phyloP scores from a whole-genome alignment of 2,329 filamentous ascomycete genomes.

The Immersiporthe knoxdaviesiana region DNA sequence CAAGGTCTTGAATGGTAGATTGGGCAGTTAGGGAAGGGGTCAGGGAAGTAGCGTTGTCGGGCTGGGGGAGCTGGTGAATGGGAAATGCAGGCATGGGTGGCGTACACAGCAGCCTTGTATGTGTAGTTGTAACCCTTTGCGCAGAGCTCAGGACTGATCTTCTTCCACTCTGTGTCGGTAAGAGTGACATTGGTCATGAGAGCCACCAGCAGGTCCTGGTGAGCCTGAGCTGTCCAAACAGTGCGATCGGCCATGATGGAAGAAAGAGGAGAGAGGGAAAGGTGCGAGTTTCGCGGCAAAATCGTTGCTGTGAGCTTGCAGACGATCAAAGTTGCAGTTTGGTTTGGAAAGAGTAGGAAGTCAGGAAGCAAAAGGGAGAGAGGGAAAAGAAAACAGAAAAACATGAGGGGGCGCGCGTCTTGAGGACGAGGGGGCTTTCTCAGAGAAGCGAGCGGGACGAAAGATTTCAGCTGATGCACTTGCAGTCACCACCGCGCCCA shows the following conservation, averaged over 20 bases:
- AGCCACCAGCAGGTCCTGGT: constrained; percentile 41
- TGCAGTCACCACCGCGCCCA: background rate
- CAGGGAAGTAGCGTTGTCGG: constrained; percentile 14
- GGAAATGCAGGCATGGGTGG: constrained; percentile 22
- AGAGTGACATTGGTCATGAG: constrained; percentile 38
- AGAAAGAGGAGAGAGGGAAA: background rate
- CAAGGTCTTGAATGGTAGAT: background rate
- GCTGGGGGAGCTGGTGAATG: background rate
- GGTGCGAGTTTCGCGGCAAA: constrained; percentile 31
- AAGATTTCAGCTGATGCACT: background rate
- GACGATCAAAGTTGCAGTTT: background rate
- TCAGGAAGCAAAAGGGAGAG: background rate
- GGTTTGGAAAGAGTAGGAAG: background rate
- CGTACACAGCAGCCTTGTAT: constrained; percentile 47
- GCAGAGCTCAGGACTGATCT: constrained; percentile 31
- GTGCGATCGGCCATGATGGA: constrained; percentile 19
- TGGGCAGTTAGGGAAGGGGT: background rate
- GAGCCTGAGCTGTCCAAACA: constrained; percentile 24
- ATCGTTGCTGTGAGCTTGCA: constrained; percentile 27
- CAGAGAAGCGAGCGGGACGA: background rate
- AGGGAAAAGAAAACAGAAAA: too few relatives aligned
- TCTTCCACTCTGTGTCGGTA: constrained; percentile 32
- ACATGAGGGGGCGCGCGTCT: background rate
- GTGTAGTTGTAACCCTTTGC: constrained; percentile 46
- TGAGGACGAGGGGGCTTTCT: background rate